phyloP scores from a whole-genome alignment of 768 basidiomycete genomes.

The Tricholomella constricta region DNA sequence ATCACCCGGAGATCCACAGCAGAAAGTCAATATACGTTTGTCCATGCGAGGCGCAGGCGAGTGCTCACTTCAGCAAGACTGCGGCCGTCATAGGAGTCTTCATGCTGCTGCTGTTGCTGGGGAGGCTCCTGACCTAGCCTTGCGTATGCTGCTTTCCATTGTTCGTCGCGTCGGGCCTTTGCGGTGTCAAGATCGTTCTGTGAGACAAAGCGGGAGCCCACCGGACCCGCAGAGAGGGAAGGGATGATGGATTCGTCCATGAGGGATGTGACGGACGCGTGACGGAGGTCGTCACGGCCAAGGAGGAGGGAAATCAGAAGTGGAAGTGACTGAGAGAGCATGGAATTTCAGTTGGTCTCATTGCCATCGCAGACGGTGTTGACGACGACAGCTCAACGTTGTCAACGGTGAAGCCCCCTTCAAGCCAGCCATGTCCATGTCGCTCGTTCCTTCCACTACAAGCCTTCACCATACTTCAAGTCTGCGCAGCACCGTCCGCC shows the following conservation, averaged over 20 bases:
- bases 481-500: conserved; percentile 28
- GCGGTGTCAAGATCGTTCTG: conserved; percentile 77
- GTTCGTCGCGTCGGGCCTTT: conserved; percentile 71
- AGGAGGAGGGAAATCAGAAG: not conserved
- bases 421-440: conserved; percentile 34
- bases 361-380: not conserved
- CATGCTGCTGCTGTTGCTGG: conserved; percentile 67
- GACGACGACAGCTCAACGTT: not conserved
- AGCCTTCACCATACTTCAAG: conserved; percentile 36
- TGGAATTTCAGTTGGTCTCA: not conserved
- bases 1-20: conserved; percentile 43
- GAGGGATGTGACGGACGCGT: conserved; percentile 9
- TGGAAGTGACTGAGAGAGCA: not conserved
- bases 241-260: conserved; percentile 72
- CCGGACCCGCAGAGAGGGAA: conserved; percentile 68
- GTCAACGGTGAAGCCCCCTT: no score
- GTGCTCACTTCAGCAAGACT: conserved; percentile 83
- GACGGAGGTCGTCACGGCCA: not conserved
- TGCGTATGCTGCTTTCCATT: conserved; percentile 91
- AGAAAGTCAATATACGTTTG: conserved; percentile 46
- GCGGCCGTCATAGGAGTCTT: conserved; percentile 80
- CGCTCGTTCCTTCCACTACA: conserved; percentile 36
- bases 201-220: conserved; percentile 85
- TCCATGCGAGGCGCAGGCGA: conserved; percentile 14
- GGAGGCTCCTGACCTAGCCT: conserved; percentile 86